phyloP scores from a whole-genome alignment of 2,329 filamentous ascomycete genomes.

The Mariannaea sp. region DNA sequence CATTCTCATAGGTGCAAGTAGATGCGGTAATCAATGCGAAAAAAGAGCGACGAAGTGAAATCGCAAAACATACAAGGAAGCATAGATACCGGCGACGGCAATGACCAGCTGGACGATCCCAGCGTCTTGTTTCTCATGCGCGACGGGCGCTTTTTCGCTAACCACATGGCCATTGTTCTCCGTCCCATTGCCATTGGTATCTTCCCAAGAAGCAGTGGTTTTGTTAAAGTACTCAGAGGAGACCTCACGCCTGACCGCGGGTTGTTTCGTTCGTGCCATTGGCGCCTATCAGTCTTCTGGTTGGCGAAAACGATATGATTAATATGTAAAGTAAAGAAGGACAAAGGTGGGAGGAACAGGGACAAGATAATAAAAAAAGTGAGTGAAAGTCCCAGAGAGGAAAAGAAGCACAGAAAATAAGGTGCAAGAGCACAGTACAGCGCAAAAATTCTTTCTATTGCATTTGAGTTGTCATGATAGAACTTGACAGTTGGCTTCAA shows the following conservation, averaged over 20 bases:
- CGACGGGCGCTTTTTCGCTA: conserved; percentile 30
- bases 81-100: conserved; percentile 94
- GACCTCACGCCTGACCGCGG: conserved; percentile 66
- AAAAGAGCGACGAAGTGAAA: background rate
- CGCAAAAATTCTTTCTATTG: conserved; percentile 15
- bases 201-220: conserved; percentile 45
- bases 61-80: conserved; percentile 78
- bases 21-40: background rate
- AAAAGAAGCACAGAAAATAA: conserved; percentile 19
- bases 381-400: conserved; percentile 20
- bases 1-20: background rate
- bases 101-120: conserved; percentile 78
- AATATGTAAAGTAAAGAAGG: conserved; percentile 3
- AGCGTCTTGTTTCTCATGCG: conserved; percentile 52
- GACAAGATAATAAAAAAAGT: background rate
- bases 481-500: conserved; percentile 40
- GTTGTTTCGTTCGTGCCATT: conserved; percentile 77
- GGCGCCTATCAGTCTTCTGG: conserved; percentile 1
- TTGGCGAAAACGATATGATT: background rate
- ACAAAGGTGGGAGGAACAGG: background rate
- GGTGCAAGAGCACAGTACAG: conserved; percentile 1
- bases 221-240: conserved; percentile 70
- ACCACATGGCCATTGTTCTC: conserved; percentile 33
- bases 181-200: conserved; percentile 38
- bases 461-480: conserved; percentile 32